phyloP scores from a whole-genome alignment of 2,329 filamentous ascomycete genomes.

The Alternaria incomplexa region DNA sequence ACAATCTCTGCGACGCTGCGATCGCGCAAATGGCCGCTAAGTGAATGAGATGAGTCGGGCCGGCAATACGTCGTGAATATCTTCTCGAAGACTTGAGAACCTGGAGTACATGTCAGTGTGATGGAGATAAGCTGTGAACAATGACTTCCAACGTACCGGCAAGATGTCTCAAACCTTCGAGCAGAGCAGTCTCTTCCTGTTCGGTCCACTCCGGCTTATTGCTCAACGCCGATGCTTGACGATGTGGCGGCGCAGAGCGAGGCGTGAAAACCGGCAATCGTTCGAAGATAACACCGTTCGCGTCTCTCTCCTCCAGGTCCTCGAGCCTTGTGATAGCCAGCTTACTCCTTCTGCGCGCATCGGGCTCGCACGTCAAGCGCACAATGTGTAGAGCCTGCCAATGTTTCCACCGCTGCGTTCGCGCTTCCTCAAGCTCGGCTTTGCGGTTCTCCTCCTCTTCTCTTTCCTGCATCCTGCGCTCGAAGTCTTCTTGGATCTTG shows the following conservation, averaged over 20 bases:
- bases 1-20: constrained; percentile 41
- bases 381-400: constrained; percentile 40
- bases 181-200: constrained; percentile 40
- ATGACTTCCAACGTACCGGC: constrained; percentile 24
- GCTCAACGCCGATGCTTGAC: constrained; percentile 9
- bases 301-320: constrained; percentile 40
- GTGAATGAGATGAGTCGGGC: background rate
- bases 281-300: constrained; percentile 49
- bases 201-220: constrained; percentile 37
- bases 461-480: constrained; percentile 12
- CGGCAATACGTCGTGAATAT: constrained; percentile 39
- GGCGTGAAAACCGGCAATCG: constrained; percentile 47
- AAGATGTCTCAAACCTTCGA: constrained; percentile 35
- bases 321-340: constrained; percentile 19
- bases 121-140: background rate
- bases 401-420: constrained; percentile 16
- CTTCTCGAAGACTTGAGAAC: constrained; percentile 33
- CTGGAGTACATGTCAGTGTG: constrained; percentile 1
- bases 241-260: constrained; percentile 31
- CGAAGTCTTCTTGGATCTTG: constrained; percentile 5
- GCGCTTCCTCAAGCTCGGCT: background rate
- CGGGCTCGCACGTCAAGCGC: constrained; percentile 35
- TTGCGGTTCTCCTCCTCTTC: constrained; percentile 1
- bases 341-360: constrained; percentile 10
- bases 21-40: constrained; percentile 27